Percentiles rank a stretch among this genome's conserved stretches.
Evolutionary conservation across 2,329 filamentous ascomycete species (phyloP).

Genomic region (Beauveria bassiana): DNA sequence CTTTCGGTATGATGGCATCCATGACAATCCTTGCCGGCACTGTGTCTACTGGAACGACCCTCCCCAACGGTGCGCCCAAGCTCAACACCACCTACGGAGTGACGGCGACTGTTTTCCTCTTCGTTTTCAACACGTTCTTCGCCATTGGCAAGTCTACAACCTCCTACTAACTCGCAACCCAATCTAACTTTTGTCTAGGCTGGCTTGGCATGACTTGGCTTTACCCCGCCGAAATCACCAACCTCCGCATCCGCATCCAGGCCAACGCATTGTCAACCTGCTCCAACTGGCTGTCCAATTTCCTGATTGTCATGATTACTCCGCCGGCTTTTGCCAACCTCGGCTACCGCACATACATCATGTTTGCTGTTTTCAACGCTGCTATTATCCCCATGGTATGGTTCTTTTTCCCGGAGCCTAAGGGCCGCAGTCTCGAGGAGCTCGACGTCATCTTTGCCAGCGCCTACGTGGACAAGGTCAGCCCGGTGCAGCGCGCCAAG

Average conservation of each 20-base stretch:
- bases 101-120: conserved; percentile 42
- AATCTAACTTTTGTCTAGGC: conserved; percentile 27
- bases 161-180: too few relatives aligned
- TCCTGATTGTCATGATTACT: conserved; percentile 60
- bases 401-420: conserved; percentile 47
- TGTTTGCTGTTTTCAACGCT: conserved; percentile 45
- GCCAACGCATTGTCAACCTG: conserved; percentile 57
- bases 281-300: conserved; percentile 55
- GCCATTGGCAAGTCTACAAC: conserved; percentile 24
- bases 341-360: conserved; percentile 42
- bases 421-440: conserved; percentile 53
- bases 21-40: conserved; percentile 48
- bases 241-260: conserved; percentile 51
- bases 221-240: conserved; percentile 54
- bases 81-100: conserved; percentile 21
- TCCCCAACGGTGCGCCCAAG: conserved; percentile 19
- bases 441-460: conserved; percentile 51
- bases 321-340: conserved; percentile 49
- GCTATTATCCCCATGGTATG: conserved; percentile 41
- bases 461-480: conserved; percentile 19
- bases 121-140: conserved; percentile 56
- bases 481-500: conserved; percentile 20
- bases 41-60: conserved; percentile 22
- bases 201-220: conserved; percentile 57
- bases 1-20: conserved; percentile 54